Evolutionary conservation across 305 asterid species (phyloP), one percentile per base, ranked within the genome.

Genomic region (Nicotiana rustica): DNA sequence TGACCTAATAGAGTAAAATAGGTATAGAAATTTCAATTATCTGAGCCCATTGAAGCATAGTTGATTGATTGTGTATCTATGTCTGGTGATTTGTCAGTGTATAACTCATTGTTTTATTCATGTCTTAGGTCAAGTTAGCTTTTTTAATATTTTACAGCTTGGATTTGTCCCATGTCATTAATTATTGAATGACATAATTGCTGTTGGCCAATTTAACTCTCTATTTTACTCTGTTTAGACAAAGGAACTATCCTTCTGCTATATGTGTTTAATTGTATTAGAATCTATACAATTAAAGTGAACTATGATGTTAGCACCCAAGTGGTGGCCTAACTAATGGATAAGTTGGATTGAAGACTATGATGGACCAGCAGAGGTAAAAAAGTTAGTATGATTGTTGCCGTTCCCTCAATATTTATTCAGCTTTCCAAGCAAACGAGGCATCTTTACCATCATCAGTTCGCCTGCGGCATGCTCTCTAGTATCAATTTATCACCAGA

Each of bases 231-330:
- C 10, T 41, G 49, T 41, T 41, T 41, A 41, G 49, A 8, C 49
- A 1, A 41, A 7, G 49, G 49, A 8, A 41, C 49, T 41, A 41
- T 41, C 49, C 38, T 52, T 75, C 15, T 52, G 80, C 80, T 29
- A 25, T 25, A 52, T 15, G 64, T 52, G 25, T 25, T 52, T 29
- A 29, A 29, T 52, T 25, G 19, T 25, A 52, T 75, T 25, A 15
- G 10, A 36, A 75, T 75, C 55, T 75, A n/a, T 25, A 52, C 25
- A 75, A 75, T 49, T 15, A 14, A 14, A 52, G 47, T 19, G 80
- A 75, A 52, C 80, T 75, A 49, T 49, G 79, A 25, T 36, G 29
- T 73, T 73, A 73, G 64, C 79, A 73, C n/a, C 57, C 25, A 52
- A 21, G 62, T 64, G 41, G 31, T 73, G 44, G 52, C 64, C 21